Evolutionary conservation across 345 rosid genomes (phyloP).

Genomic region (Gossypium rotundifolium): DNA sequence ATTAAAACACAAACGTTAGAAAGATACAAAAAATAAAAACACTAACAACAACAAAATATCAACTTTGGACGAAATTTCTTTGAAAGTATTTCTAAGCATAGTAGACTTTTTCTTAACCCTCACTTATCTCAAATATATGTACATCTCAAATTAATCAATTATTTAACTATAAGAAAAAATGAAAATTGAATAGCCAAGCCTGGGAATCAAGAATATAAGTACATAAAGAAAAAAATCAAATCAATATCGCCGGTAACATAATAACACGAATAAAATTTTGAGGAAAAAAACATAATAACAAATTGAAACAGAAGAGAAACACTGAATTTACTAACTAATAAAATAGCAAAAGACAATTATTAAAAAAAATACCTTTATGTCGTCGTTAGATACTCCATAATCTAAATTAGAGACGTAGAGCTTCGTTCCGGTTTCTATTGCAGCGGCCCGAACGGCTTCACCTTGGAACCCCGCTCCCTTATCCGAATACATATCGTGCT

Average conservation of each 20-base stretch:
- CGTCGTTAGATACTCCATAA: conserved; percentile 93
- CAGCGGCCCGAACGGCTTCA: conserved; percentile 51
- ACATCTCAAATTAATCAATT: not conserved
- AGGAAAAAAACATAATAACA: not conserved
- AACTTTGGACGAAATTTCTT: not conserved
- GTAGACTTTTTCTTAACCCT: not conserved
- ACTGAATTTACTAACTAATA: not conserved
- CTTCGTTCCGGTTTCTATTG: conserved; percentile 91
- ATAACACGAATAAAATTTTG: not conserved
- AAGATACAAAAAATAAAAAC: not conserved
- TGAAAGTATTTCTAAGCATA: not conserved
- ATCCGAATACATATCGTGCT: conserved; percentile 74
- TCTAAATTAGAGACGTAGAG: conserved; percentile 86
- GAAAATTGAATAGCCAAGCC: not conserved
- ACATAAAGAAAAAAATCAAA: not conserved
- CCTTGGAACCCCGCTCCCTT: conserved; percentile 32
- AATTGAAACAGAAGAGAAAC: not conserved
- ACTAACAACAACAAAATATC: not conserved
- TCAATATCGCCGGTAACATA: not conserved
- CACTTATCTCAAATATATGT: not conserved
- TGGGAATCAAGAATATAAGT: not conserved
- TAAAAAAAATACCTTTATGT: conserved; percentile 53
- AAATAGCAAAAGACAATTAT: not conserved
- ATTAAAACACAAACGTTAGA: not conserved
- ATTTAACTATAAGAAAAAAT: not conserved